These are phyloP conservation scores for Lupinus albus DNA, from an alignment of 306 rosid genomes.

Conservation along the genomic window DNA sequence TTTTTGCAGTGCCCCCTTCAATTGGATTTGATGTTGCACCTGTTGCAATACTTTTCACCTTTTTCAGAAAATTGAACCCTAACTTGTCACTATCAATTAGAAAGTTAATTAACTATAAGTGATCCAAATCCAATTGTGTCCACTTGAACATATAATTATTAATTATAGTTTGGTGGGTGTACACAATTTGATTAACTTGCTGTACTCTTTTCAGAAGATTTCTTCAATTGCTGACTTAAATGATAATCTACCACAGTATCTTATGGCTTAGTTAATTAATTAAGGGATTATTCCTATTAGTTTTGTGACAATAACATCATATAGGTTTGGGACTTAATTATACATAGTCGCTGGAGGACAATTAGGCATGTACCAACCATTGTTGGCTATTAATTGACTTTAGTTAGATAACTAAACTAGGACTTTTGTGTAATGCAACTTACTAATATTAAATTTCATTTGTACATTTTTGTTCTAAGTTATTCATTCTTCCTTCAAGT, in stretches of 20 bases:
- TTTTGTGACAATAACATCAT: constrained; percentile 32
- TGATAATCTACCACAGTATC: constrained; percentile 29
- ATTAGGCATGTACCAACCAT: constrained; percentile 14
- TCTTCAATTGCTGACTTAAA: constrained; percentile 38
- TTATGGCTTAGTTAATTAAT: constrained; percentile 16
- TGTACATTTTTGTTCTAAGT: background rate
- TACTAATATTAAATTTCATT: constrained; percentile 4
- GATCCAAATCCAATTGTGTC: constrained; percentile 36
- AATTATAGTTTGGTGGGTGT: constrained; percentile 26
- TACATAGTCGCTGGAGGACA: background rate
- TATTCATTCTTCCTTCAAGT: background rate
- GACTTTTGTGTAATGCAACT: background rate
- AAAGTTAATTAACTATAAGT: background rate
- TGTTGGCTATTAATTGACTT: constrained; percentile 33
- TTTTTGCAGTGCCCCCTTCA: background rate
- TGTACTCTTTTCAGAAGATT: constrained; percentile 26
- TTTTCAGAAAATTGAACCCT: constrained; percentile 22
- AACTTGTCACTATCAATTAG: constrained; percentile 34
- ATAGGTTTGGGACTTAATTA: background rate
- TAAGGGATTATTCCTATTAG: constrained; percentile 9
- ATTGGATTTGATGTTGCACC: constrained; percentile 35
- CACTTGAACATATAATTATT: constrained; percentile 33
- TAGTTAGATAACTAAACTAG: background rate
- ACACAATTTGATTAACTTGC: constrained; percentile 17
- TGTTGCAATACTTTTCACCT: constrained; percentile 25